Percentiles rank a stretch among this genome's conserved stretches.
Conservation (phyloP, 768 basidiomycete species). For the Serpula lacrymans region DNA sequence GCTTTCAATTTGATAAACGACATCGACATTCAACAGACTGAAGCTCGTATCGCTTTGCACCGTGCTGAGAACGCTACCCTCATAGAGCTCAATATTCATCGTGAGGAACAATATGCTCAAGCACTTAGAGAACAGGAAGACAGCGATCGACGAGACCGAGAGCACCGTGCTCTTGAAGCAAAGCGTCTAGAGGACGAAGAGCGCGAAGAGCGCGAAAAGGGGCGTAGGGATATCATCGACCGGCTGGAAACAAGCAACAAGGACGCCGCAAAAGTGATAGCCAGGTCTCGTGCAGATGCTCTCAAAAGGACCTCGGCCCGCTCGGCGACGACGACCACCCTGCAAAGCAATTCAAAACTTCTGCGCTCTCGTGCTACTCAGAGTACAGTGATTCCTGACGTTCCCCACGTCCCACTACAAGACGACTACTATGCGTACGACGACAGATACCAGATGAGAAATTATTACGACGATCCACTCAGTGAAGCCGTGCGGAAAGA, state of each 20-base stretch:
- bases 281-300: constrained; percentile 62
- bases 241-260: constrained; percentile 74
- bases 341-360: constrained; percentile 44
- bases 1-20: constrained; percentile 96
- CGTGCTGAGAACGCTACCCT: constrained; percentile 77
- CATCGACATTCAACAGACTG: constrained; percentile 75
- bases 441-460: constrained; percentile 55
- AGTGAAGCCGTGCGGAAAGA: constrained; percentile 78
- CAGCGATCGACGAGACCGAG: constrained; percentile 66
- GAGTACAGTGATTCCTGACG: constrained; percentile 67
- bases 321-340: constrained; percentile 37
- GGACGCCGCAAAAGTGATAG: constrained; percentile 67
- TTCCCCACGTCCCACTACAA: constrained; percentile 74
- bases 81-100: constrained; percentile 81
- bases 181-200: constrained; percentile 72
- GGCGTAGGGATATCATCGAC: constrained; percentile 72
- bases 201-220: constrained; percentile 71
- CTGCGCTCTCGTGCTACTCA: constrained; percentile 63
- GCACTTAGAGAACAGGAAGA: constrained; percentile 79
- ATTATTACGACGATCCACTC: constrained; percentile 65
- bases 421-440: constrained; percentile 77
- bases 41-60: constrained; percentile 76
- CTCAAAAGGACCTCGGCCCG: constrained; percentile 60
- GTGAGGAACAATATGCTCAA: constrained; percentile 74
- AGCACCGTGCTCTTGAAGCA: constrained; percentile 62